Base-by-base conservation (phyloP, 2,329 filamentous ascomycete species). In the Pestalotiopsis sp. region DNA sequence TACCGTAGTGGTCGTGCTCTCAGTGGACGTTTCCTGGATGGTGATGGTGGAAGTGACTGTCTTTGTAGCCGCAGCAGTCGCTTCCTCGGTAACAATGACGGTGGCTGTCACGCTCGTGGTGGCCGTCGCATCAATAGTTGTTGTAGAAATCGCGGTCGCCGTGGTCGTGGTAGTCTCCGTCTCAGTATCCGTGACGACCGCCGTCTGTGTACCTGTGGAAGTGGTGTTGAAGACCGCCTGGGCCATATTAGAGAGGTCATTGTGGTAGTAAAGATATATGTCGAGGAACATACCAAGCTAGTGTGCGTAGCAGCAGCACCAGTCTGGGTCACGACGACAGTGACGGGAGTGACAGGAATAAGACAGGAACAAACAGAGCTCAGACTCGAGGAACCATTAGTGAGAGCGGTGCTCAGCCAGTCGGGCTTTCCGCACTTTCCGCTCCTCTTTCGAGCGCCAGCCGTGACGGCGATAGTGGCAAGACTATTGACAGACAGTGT, bases 311-410 rank as follows among this genome's bases (percentile, higher is more conserved):
- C 1, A 14, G 11, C 7, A 59, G 23, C n/a, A 2, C 17, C 57
- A 36, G 12, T 6, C 23, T 41, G 27, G 7, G 49, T 66, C 27
- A 66, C 64, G 2, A 23, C 25, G 3, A 66, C 49, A 7, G 49
- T 66, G 13, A 31, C 27, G 17, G 64, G 38, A 6, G 25, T 57
- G 14, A 25, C 49, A 3, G 64, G 17, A 17, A 66, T 23, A 20
- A 66, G 64, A 9, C 64, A 66, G 3, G 64, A 66, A 23, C 64
- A 58, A 31, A 31, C 49, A 20, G 39, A 52, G 49, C 64, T 66
- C 13, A 58, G n/a, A 17, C 14, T 57, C 3, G 41, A 66, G 11
- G 64, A 49, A 2, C 13, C 49, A 25, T 66, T 58, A 9, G 49
- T 58, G 9, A 58, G 27, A 25, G 64, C 62, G 4, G 14, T 39